phyloP scores from a whole-genome alignment of 768 basidiomycete species.

The Coprinopsis sp. region DNA sequence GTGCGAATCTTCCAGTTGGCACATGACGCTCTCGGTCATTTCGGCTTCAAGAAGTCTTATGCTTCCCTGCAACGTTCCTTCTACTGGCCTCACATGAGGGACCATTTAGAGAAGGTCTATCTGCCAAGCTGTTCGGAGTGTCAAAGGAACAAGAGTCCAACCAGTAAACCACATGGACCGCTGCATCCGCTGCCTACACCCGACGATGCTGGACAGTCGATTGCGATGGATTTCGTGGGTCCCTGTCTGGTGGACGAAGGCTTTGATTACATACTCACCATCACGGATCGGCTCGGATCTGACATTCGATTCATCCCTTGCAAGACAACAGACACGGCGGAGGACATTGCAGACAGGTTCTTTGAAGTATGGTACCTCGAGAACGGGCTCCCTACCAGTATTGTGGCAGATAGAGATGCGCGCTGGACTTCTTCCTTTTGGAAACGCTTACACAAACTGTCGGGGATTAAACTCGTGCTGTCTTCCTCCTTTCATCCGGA shows the following conservation, averaged over 20 bases:
- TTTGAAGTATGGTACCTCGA: slow-evolving; percentile 26
- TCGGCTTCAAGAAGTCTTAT: slow-evolving; percentile 31
- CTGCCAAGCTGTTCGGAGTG: slow-evolving; percentile 29
- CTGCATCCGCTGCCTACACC: slow-evolving; percentile 25
- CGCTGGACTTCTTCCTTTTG: slow-evolving; percentile 26
- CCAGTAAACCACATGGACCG: slow-evolving; percentile 23
- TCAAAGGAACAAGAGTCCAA: slow-evolving; percentile 30
- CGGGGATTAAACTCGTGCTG: slow-evolving; percentile 27
- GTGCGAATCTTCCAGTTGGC: slow-evolving; percentile 22
- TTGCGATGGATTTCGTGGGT: slow-evolving; percentile 33
- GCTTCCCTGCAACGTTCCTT: slow-evolving; percentile 17
- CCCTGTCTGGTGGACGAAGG: slow-evolving; percentile 29
- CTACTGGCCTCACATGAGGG: slow-evolving; percentile 33
- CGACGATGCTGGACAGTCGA: slow-evolving; percentile 12
- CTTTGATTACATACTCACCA: slow-evolving; percentile 16
- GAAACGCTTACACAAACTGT: slow-evolving; percentile 21
- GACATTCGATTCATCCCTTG: slow-evolving; percentile 12
- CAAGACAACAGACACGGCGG: not conserved
- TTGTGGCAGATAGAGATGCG: slow-evolving; percentile 30
- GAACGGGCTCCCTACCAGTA: slow-evolving; percentile 25
- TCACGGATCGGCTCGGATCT: slow-evolving; percentile 5
- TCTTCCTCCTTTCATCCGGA: slow-evolving; percentile 36
- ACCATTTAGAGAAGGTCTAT: slow-evolving; percentile 25
- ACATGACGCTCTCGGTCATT: slow-evolving; percentile 28
- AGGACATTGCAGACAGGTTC: slow-evolving; percentile 10